Evolutionary conservation across 1,139 yeast species (phyloP).

Genomic region (Taphrina flavorubra): DNA sequence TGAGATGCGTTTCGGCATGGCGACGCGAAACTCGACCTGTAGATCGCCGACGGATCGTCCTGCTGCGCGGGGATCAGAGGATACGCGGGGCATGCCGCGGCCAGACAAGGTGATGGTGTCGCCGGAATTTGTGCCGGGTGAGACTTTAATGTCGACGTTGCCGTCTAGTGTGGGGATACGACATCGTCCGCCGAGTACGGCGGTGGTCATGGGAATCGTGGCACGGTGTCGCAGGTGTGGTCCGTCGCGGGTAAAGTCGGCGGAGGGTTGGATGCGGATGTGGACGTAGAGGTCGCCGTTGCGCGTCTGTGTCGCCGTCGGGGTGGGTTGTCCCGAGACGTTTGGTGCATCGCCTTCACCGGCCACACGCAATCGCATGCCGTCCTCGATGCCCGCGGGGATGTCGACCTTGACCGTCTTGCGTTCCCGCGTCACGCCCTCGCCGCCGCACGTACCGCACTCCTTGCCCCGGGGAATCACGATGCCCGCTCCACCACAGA

Average conservation of each 20-base stretch:
- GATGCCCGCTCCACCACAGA: slow-evolving; percentile 90
- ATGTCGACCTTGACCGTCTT: slow-evolving; percentile 78
- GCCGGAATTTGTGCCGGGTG: slow-evolving; percentile 84
- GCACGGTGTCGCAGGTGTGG: slow-evolving; percentile 67
- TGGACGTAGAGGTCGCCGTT: slow-evolving; percentile 84
- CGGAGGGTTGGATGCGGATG: slow-evolving; percentile 76
- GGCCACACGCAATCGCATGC: slow-evolving; percentile 79
- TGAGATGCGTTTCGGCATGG: slow-evolving; percentile 55
- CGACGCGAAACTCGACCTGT: slow-evolving; percentile 74
- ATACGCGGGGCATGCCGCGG: slow-evolving; percentile 80
- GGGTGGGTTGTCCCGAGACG: slow-evolving; percentile 64
- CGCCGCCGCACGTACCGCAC: slow-evolving; percentile 83
- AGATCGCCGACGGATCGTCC: slow-evolving; percentile 62
- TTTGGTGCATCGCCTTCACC: slow-evolving; percentile 93
- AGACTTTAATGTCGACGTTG: slow-evolving; percentile 73
- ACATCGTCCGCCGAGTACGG: slow-evolving; percentile 90
- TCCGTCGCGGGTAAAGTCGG: slow-evolving; percentile 68
- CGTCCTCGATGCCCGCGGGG: slow-evolving; percentile 89
- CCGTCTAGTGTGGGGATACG: slow-evolving; percentile 78
- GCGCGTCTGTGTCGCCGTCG: slow-evolving; percentile 48
- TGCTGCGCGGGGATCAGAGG: slow-evolving; percentile 46
- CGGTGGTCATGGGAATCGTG: slow-evolving; percentile 89
- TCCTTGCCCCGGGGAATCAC: slow-evolving; percentile 69
- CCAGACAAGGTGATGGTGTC: slow-evolving; percentile 77
- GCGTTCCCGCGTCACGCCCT: slow-evolving; percentile 74